These are phyloP conservation scores for Plasmodiophora brassicae DNA, from an alignment of 208 protist genomes.

Conservation along the genomic window DNA sequence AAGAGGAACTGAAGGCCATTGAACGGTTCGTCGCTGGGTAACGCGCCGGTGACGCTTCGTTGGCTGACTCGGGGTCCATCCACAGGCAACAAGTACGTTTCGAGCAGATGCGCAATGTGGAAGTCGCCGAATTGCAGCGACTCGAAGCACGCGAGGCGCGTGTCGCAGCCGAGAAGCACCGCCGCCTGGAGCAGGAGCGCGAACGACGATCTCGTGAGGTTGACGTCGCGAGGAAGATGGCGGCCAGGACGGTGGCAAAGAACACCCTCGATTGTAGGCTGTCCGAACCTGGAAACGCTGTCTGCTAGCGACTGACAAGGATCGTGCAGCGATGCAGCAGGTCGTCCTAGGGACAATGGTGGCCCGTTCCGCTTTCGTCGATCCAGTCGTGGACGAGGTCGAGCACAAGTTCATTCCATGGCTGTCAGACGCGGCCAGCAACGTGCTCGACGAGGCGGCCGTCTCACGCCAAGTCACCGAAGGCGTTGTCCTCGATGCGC, in stretches of 20 bases:
- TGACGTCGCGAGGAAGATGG: conserved; percentile 79
- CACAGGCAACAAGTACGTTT: conserved; percentile 86
- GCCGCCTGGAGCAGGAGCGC: conserved; percentile 81
- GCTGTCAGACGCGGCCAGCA: conserved; percentile 57
- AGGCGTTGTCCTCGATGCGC: too few species aligned
- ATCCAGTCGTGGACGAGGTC: conserved; percentile 81
- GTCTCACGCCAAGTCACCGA: conserved; percentile 35
- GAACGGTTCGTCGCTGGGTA: too few species aligned
- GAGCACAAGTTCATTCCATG: conserved; percentile 86
- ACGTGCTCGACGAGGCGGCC: neutral
- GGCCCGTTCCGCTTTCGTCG: conserved; percentile 86
- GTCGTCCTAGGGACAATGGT: conserved; percentile 78
- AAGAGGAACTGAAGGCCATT: conserved; percentile 95
- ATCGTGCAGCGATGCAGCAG: conserved; percentile 75
- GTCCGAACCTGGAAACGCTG: neutral
- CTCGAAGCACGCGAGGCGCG: conserved; percentile 84
- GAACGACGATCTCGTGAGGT: conserved; percentile 76
- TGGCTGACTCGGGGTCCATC: conserved; percentile 73
- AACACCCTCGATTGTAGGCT: neutral
- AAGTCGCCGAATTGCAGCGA: conserved; percentile 85
- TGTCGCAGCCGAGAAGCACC: conserved; percentile 86
- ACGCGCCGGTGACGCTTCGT: too few species aligned
- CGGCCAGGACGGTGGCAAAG: conserved; percentile 66
- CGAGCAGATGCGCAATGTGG: conserved; percentile 85
- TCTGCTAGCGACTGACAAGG: conserved; percentile 69